A percentile compares a stretch with the other conserved stretches of the same genome.
Conservation (phyloP, 1,284 basidiomycete species). For the Moniliella sp. region DNA sequence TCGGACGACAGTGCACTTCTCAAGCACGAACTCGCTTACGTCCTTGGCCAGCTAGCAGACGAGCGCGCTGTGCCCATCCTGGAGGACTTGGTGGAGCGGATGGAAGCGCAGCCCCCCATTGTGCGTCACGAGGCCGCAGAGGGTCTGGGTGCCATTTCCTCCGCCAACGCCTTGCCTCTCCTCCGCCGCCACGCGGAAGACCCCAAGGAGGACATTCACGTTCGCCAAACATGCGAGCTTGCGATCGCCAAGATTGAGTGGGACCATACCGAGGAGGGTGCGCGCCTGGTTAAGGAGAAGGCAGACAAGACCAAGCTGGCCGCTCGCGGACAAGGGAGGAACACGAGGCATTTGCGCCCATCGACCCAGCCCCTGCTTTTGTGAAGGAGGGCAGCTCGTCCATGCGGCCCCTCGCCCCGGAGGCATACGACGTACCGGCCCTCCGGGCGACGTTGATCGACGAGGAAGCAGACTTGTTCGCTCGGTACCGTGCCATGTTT, state of each 20-base stretch:
- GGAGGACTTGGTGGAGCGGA: slow-evolving; percentile 53
- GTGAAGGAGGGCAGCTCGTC: too few species aligned
- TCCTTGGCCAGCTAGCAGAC: slow-evolving; percentile 71
- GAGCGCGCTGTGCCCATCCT: slow-evolving; percentile 55
- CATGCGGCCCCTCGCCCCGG: slow-evolving; percentile 17
- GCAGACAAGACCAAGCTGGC: slow-evolving; percentile 2
- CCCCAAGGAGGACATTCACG: slow-evolving; percentile 47
- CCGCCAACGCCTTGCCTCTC: slow-evolving; percentile 45
- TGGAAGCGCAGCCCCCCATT: slow-evolving; percentile 62
- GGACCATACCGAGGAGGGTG: slow-evolving; percentile 43
- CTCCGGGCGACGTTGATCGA: slow-evolving; percentile 52
- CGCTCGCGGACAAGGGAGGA: too few species aligned
- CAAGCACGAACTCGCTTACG: slow-evolving; percentile 93
- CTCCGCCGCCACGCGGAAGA: slow-evolving; percentile 55
- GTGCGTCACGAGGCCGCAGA: slow-evolving; percentile 96
- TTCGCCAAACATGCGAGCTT: slow-evolving; percentile 92
- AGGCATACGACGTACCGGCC: slow-evolving; percentile 22
- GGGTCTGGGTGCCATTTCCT: slow-evolving; percentile 81
- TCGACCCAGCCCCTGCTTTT: slow-evolving; percentile 69
- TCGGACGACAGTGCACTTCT: slow-evolving; percentile 66
- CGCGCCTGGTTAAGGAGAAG: slow-evolving; percentile 33
- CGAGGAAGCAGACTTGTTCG: slow-evolving; percentile 56
- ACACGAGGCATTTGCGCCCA: slow-evolving; percentile 53
- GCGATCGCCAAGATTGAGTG: slow-evolving; percentile 84
- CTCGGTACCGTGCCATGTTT: slow-evolving; percentile 95